A percentile compares a stretch with the other conserved stretches of the same genome.
These are phyloP conservation scores for Kockiozyma suomiensis DNA, from an alignment of 805 yeast species.

Conservation along the genomic window DNA sequence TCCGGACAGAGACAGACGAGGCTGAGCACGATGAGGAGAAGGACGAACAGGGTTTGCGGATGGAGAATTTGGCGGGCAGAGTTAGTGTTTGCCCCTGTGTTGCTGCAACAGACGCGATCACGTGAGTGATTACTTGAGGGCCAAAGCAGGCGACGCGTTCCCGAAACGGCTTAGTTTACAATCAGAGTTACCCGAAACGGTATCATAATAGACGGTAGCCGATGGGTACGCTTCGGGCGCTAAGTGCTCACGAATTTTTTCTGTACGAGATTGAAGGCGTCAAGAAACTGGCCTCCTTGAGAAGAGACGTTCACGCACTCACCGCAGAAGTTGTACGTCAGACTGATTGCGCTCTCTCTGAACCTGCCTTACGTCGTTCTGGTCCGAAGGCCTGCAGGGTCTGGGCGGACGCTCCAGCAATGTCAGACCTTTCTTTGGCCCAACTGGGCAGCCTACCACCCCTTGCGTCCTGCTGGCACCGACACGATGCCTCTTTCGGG, in stretches of 20 bases:
- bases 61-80: background rate
- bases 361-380: too few relatives aligned
- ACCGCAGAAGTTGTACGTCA: too few relatives aligned
- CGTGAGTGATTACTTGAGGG: background rate
- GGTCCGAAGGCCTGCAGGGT: too few relatives aligned
- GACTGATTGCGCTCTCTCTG: too few relatives aligned
- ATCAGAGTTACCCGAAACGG: too few relatives aligned
- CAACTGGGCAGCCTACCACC: background rate
- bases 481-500: background rate
- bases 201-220: too few relatives aligned
- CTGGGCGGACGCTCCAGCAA: background rate
- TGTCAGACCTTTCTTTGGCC: background rate
- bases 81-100: constrained; percentile 1
- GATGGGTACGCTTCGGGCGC: too few relatives aligned
- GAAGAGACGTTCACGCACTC: too few relatives aligned
- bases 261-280: too few relatives aligned
- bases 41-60: background rate
- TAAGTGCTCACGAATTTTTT: too few relatives aligned
- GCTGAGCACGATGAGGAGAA: background rate
- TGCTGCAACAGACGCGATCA: background rate
- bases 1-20: background rate
- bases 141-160: constrained; percentile 2
- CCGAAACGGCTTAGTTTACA: background rate
- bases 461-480: background rate
- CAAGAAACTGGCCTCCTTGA: too few relatives aligned